These are phyloP conservation scores for Sporothrix humicola DNA, from an alignment of 2,329 filamentous ascomycete genomes.

Conservation along the genomic window DNA sequence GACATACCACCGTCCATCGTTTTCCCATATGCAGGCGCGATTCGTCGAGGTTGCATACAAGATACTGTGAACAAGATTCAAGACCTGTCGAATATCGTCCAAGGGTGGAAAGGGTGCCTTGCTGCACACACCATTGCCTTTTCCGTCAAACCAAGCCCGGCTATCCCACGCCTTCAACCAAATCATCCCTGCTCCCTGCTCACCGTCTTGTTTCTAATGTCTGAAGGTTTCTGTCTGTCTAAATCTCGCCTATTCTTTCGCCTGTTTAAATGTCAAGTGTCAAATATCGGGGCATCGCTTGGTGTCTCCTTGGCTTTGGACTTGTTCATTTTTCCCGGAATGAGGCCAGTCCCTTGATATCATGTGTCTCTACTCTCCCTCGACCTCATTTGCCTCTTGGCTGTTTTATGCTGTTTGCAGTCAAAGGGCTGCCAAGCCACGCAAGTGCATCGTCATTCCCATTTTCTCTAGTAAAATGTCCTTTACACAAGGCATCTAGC, in stretches of 20 bases:
- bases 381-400: not conserved
- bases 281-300: not conserved
- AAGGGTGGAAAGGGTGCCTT: not conserved
- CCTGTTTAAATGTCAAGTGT: not conserved
- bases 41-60: not conserved
- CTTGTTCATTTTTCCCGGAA: slow-evolving; percentile 1
- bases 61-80: not conserved
- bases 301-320: too few relatives aligned
- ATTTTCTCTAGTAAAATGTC: not conserved
- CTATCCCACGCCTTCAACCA: not conserved
- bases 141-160: slow-evolving; percentile 3
- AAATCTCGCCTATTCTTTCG: slow-evolving; percentile 1
- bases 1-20: not conserved
- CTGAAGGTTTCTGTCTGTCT: not conserved
- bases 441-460: not conserved
- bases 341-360: not conserved
- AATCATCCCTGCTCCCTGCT: not conserved
- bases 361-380: not conserved
- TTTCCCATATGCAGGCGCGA: not conserved
- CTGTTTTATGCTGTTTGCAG: slow-evolving; percentile 22
- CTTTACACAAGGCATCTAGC: not conserved
- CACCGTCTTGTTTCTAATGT: not conserved
- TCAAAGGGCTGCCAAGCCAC: not conserved
- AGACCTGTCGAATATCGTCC: not conserved
- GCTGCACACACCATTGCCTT: not conserved